A percentile compares a stretch with the other conserved stretches of the same genome.
These are phyloP conservation scores for Cladosporium sp. DNA, from an alignment of 2,329 filamentous ascomycete genomes.

Conservation along the genomic window DNA sequence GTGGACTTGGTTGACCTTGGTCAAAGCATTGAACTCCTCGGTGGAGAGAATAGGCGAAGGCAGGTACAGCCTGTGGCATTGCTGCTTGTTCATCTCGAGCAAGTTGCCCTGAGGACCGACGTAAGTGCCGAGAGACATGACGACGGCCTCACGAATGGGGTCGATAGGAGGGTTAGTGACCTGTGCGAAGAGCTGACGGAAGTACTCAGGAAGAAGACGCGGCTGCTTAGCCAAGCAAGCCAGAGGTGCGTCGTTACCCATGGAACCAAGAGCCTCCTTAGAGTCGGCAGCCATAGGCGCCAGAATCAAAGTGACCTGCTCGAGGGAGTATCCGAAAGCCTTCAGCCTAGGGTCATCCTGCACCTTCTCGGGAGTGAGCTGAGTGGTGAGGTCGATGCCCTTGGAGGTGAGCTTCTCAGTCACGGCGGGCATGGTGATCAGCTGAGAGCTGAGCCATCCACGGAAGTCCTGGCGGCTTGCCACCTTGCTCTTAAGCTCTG, in stretches of 20 bases:
- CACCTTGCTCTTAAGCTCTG: slow-evolving; percentile 86
- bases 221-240: slow-evolving; percentile 89
- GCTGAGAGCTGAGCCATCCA: slow-evolving; percentile 81
- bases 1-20: slow-evolving; percentile 72
- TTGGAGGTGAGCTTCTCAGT: slow-evolving; percentile 62
- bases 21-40: slow-evolving; percentile 85
- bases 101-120: slow-evolving; percentile 95
- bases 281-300: slow-evolving; percentile 97
- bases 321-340: slow-evolving; percentile 91
- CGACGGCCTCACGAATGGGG: slow-evolving; percentile 93
- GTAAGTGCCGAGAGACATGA: slow-evolving; percentile 97
- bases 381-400: slow-evolving; percentile 64
- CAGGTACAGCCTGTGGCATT: slow-evolving; percentile 82
- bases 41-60: slow-evolving; percentile 88
- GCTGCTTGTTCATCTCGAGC: slow-evolving; percentile 86
- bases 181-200: slow-evolving; percentile 95
- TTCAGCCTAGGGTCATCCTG: slow-evolving; percentile 83
- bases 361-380: slow-evolving; percentile 68
- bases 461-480: slow-evolving; percentile 86
- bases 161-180: slow-evolving; percentile 98
- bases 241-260: slow-evolving; percentile 95
- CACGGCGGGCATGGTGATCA: slow-evolving; percentile 78
- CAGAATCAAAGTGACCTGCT: slow-evolving; percentile 88
- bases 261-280: slow-evolving; percentile 94
- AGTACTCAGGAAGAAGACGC: slow-evolving; percentile 90